Conservation (phyloP, 331 rosid genomes). For the Cydonia oblonga region DNA sequence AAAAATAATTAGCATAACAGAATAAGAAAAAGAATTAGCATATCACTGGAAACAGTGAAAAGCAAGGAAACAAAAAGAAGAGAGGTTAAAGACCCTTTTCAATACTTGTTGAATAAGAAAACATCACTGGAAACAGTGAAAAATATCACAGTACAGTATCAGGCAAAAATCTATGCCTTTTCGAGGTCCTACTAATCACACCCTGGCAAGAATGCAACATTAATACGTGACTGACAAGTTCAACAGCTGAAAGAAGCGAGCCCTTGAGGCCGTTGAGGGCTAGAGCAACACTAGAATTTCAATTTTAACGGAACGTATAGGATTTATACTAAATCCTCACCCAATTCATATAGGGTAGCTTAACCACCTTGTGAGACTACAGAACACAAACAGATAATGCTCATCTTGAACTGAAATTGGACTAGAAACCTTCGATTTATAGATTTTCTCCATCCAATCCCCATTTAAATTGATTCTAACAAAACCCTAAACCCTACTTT, state of each 20-base stretch:
- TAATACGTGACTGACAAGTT: not conserved
- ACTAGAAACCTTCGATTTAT: not conserved
- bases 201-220: not conserved
- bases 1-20: not conserved
- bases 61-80: not conserved
- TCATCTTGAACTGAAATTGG: not conserved
- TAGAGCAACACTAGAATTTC: not conserved
- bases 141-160: not conserved
- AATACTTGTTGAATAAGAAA: not conserved
- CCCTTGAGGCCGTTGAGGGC: not conserved
- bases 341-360: not conserved
- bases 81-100: not conserved
- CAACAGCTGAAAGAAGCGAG: not conserved
- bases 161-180: not conserved
- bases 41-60: not conserved
- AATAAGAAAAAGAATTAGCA: not conserved
- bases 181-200: not conserved
- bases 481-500: not conserved
- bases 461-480: not conserved
- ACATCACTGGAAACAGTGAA: too few relatives aligned
- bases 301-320: not conserved
- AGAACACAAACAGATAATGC: not conserved
- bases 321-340: not conserved
- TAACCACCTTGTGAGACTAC: not conserved
- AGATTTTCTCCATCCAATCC: not conserved